Percentiles rank a stretch among this genome's conserved stretches.
Evolutionary conservation across 2,329 filamentous ascomycete genomes (phyloP).

Genomic region (Fusarium sp.): DNA sequence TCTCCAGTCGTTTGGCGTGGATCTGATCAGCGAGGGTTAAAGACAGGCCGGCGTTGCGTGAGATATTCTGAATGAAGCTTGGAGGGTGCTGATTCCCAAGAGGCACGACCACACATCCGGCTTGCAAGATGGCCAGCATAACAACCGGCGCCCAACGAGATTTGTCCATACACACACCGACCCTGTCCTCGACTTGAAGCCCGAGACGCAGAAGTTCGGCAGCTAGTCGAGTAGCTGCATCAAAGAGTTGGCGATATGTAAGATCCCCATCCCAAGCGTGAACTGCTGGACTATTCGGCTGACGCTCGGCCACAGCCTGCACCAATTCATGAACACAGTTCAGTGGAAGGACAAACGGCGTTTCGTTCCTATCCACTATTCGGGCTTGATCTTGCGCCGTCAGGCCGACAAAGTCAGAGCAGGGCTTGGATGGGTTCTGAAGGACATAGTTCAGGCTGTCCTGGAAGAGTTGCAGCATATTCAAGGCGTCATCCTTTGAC

Average conservation of each 20-base stretch:
- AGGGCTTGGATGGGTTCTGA: too few relatives aligned
- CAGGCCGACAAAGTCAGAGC: too few relatives aligned
- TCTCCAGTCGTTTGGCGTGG: neutral
- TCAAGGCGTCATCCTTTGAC: too few relatives aligned
- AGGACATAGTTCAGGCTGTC: too few relatives aligned
- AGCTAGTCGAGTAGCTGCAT: neutral
- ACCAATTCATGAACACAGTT: constrained; percentile 1
- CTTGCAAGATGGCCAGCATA: neutral
- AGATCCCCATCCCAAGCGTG: constrained; percentile 1
- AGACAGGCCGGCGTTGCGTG: neutral
- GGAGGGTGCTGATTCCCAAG: neutral
- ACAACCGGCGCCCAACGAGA: neutral
- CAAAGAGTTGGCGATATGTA: neutral
- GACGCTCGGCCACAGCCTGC: neutral
- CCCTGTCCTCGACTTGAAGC: neutral
- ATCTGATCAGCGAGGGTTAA: neutral
- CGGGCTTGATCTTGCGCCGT: too few relatives aligned
- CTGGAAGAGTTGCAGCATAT: too few relatives aligned
- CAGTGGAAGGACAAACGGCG: too few relatives aligned
- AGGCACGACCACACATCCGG: constrained; percentile 1
- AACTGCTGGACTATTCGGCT: neutral
- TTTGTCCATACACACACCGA: constrained; percentile 2
- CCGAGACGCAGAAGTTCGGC: neutral
- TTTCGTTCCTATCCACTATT: too few relatives aligned
- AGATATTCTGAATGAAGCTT: neutral